These are phyloP conservation scores for Colletotrichum incanum DNA, from an alignment of 2,329 filamentous ascomycete genomes.

Conservation along the genomic window DNA sequence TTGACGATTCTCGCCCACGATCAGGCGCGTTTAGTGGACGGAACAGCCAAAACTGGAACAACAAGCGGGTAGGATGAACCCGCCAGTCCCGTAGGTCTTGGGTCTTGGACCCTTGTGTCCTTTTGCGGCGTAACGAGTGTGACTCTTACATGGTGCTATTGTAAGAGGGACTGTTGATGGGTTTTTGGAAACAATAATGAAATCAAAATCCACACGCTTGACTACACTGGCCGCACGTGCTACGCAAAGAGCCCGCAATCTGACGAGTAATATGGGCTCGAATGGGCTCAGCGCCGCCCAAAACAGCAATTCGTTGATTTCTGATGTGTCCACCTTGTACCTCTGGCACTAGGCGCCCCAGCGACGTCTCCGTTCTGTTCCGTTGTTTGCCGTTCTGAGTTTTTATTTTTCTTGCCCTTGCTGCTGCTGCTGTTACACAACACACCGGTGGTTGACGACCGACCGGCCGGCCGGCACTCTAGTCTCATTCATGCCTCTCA, in stretches of 20 bases:
- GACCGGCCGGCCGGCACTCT: neutral
- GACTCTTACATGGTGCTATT: neutral
- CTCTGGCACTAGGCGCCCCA: conserved; percentile 17
- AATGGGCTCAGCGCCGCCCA: conserved; percentile 23
- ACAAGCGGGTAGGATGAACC: neutral
- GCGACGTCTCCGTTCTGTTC: conserved; percentile 29
- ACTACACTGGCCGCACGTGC: conserved; percentile 1
- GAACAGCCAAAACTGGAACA: neutral
- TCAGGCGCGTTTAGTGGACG: conserved; percentile 9
- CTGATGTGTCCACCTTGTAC: conserved; percentile 24
- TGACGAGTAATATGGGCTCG: conserved; percentile 39
- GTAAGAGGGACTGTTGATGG: neutral
- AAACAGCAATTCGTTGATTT: conserved; percentile 36
- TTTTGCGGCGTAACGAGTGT: neutral
- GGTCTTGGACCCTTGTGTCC: neutral
- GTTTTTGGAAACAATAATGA: neutral
- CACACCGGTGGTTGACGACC: neutral
- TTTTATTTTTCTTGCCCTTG: neutral
- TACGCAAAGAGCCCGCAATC: conserved; percentile 28
- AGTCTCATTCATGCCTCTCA: conserved; percentile 16
- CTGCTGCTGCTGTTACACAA: neutral
- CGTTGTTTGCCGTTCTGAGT: conserved; percentile 29
- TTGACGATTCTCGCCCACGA: neutral
- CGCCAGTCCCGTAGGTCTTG: conserved; percentile 2
- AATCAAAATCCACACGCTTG: conserved; percentile 17